Evolutionary conservation across 169 alveolate species (phyloP), one percentile per base, ranked within the genome.

Genomic region (Plasmodium relictum): DNA sequence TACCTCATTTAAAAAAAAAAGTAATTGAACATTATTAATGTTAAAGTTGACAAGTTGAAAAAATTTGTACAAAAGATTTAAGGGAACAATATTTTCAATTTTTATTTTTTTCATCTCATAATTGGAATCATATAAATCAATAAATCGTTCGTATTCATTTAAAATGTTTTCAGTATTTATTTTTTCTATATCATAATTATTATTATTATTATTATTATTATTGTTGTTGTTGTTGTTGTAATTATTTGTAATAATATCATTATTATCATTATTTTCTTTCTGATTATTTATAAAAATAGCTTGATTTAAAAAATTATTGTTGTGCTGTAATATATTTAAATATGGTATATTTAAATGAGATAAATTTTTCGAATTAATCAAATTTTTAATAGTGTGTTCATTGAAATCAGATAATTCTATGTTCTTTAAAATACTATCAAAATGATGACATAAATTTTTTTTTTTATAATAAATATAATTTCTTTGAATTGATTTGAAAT

Each of bases 1-100:
- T 62, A 69, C 41, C 24, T 80, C 90, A 48, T 80, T 80, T 54
- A 80, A 62, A 12, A 80, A 63, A 59, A 31, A 69, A 52, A 80
- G 22, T 9, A 80, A 24, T 41, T 80, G 90, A 22, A 80, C 72
- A 22, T 80, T 80, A 52, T 80, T 80, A 18, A 80, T 80, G 85
- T 80, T 80, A 37, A 80, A 80, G 71, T 80, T 80, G 61, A 80
- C 26, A 26, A 80, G 16, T 44, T 80, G 90, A 41, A 80, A 80
- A 68, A 80, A 80, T 80, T 80, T 80, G 56, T 80, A 80, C 22
- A 80, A 52, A 14, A 80, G 59, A 31, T 80, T 80, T 24, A 80
- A 44, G 0, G 90, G 90, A 20, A 80, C 85, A 9, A 80, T 52
- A 22, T 66, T 62, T 80, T 80, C 85, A n/a, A 80, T 16, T 45